Evolutionary conservation across 306 rosid species (phyloP), one percentile per base, ranked within the genome.

Genomic region (Gastrolobium bilobum): DNA sequence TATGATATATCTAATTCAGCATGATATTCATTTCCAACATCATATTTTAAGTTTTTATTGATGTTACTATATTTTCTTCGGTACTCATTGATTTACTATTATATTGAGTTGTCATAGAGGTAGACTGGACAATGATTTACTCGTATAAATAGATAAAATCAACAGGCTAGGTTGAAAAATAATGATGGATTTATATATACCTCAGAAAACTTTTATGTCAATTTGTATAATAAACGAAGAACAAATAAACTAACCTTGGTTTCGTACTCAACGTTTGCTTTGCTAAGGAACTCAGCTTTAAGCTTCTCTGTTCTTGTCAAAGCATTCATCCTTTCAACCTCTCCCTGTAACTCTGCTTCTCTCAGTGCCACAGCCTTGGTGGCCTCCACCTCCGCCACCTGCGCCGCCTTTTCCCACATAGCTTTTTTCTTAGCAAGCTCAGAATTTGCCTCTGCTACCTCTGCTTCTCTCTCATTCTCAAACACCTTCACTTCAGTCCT

Each of bases 311-410:
- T 81, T 1, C 0, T 72, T 0, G 88, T 71, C 62, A 73, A 29
- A 31, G 88, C 85, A 26, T 84, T 84, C 88, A 84, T 84, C 62
- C 29, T 64, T 43, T 84, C 85, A n/a, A 80, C 85, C 48, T 80
- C 83, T 11, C 60, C 77, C 26, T 84, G 88, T 73, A 84, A 44
- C 76, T 84, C 80, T 0, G 85, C 82, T 5, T 57, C 85, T 10
- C 85, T 65, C 0, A 80, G 66, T 0, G 85, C 82, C 15, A 84
- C 85, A 0, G 83, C 83, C 59, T 84, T 84, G 10, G 69, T 11
- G 0, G 85, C 78, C 77, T 84, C 81, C 7, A 84, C 85, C 43
- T 77, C 83, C 0, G 88, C 83, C 74, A 84, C 77, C 48, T 77
- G 69, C 1, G 83, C 81, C 0, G 68, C 67, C 13, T 50, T 56